phyloP scores from a whole-genome alignment of 78 protist species.

The Dictyostelium intermedium region DNA sequence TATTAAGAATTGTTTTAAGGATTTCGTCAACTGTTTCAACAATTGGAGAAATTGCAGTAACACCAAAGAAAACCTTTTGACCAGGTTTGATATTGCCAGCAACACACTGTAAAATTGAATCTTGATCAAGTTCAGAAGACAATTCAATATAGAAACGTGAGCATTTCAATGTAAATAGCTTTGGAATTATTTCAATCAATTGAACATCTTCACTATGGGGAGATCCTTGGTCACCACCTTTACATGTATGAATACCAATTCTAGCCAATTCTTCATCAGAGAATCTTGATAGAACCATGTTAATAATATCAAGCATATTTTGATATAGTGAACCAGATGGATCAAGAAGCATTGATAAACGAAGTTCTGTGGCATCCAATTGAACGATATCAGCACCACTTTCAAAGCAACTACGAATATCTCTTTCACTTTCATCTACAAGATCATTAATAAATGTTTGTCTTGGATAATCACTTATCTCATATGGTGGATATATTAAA shows the following conservation, averaged over 20 bases:
- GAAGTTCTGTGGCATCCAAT: slow-evolving; percentile 24
- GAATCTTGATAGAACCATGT: slow-evolving; percentile 1
- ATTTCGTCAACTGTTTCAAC: slow-evolving; percentile 54
- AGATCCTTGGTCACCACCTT: slow-evolving; percentile 30
- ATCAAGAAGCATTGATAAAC: slow-evolving; percentile 29
- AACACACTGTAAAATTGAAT: not conserved
- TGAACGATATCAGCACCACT: slow-evolving; percentile 36
- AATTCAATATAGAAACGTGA: slow-evolving; percentile 17
- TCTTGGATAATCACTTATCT: slow-evolving; percentile 3
- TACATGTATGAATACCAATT: slow-evolving; percentile 40
- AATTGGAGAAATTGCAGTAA: not conserved
- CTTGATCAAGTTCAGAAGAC: not conserved
- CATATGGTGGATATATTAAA: slow-evolving; percentile 1
- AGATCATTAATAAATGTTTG: slow-evolving; percentile 20
- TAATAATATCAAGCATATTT: not conserved
- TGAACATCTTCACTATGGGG: not conserved
- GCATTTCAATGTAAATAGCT: not conserved
- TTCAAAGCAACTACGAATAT: not conserved
- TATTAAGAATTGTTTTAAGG: not conserved
- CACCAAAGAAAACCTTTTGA: slow-evolving; percentile 46
- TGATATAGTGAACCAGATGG: slow-evolving; percentile 12
- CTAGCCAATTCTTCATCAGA: not conserved
- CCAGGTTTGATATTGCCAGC: not conserved
- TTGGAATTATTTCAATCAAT: not conserved
- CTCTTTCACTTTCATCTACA: slow-evolving; percentile 29